Base-by-base conservation (phyloP, 805 yeast species). In the Candida taoyuanica region DNA sequence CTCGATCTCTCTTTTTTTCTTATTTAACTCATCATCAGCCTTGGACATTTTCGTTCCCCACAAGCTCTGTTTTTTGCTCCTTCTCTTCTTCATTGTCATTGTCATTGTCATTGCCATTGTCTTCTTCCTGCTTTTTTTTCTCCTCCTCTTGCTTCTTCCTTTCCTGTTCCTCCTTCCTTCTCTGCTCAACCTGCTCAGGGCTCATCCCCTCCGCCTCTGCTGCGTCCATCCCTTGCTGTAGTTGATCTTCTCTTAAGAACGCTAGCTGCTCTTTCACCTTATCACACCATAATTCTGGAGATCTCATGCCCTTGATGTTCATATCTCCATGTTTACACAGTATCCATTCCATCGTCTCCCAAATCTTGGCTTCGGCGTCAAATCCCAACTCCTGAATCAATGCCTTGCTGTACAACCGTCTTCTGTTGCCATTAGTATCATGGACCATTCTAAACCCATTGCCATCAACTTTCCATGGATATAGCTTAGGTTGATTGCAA, bases 261-360 rank as follows among this genome's bases (percentile, higher is more conserved):
- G 47, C 56, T 27, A 66, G 39, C 29, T 70, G 75, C 15, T 50
- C 59, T 7, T 39, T 44, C 7, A 71, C 60, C 35, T 63, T 68
- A 11, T 39, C 41, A 48, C 77, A 71, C 44, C 70, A 50, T 12
- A 56, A 42, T 29, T 58, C 59, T 7, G 71, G 65, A 7, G 62
- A 49, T 31, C 55, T 59, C 53, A 66, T 66, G 3, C 63, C 62
- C 21, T 63, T 63, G 19, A 71, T 49, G 12, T 62, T 52, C 30
- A 71, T 49, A 29, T 65, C 64, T 28, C 55, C 55, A 40, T 55
- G 60, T 15, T 49, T 43, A 38, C 64, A 59, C 12, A 59, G 17
- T 2, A 50, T 36, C 56, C 60, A 58, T 29, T 53, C 36, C 45
- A 58, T 39, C 1, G 49, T 43, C 17, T 50, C 51, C 53, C 56